phyloP scores from a whole-genome alignment of 2,329 filamentous ascomycete species.

The Fusarium fracticaudum region DNA sequence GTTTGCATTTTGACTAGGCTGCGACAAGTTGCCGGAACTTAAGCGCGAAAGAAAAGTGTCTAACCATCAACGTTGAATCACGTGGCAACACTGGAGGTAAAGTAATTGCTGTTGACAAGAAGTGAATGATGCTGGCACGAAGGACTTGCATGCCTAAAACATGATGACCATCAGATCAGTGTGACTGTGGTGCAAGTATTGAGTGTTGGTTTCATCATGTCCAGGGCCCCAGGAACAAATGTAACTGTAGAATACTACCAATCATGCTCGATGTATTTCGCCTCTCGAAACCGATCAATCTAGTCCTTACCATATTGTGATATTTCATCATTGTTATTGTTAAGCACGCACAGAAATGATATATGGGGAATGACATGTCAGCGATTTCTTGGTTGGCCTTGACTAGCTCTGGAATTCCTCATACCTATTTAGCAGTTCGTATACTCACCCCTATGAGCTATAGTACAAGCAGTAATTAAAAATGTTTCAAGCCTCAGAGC shows the following conservation, averaged over 20 bases:
- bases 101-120: too few relatives aligned
- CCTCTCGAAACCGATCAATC: neutral
- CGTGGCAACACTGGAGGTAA: too few relatives aligned
- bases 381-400: too few relatives aligned
- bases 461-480: neutral
- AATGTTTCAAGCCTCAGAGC: too few relatives aligned
- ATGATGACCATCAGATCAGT: neutral
- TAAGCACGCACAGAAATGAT: neutral
- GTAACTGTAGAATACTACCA: neutral
- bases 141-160: neutral
- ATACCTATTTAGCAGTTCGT: neutral
- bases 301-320: neutral
- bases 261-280: neutral
- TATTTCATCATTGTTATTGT: too few relatives aligned
- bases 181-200: neutral
- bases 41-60: neutral
- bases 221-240: neutral
- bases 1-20: neutral
- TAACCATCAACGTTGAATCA: too few relatives aligned
- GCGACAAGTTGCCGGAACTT: neutral
- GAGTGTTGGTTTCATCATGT: neutral
- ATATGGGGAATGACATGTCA: neutral
- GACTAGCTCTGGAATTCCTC: neutral
- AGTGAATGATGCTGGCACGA: neutral
- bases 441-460: neutral